These are phyloP conservation scores for Penstemon newberryi DNA, from an alignment of 257 asterid species.

Conservation along the genomic window DNA sequence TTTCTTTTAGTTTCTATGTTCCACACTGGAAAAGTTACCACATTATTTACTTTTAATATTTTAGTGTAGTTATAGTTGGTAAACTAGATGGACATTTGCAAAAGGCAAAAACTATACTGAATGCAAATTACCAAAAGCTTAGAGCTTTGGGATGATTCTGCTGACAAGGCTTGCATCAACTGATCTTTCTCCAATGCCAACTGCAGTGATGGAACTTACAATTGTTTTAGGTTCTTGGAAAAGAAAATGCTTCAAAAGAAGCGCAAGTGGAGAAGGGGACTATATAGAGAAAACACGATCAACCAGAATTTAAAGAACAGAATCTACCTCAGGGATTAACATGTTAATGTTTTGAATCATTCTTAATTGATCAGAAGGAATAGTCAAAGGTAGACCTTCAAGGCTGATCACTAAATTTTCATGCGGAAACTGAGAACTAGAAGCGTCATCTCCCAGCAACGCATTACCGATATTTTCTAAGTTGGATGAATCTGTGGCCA, in stretches of 20 bases:
- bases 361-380: slow-evolving; percentile 90
- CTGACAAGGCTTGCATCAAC: slow-evolving; percentile 69
- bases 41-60: slow-evolving; percentile 1
- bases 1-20: not conserved
- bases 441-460: slow-evolving; percentile 39
- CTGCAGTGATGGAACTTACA: slow-evolving; percentile 47
- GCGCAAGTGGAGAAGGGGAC: slow-evolving; percentile 9
- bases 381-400: slow-evolving; percentile 47
- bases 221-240: slow-evolving; percentile 26
- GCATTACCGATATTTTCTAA: slow-evolving; percentile 31
- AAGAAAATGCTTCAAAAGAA: slow-evolving; percentile 24
- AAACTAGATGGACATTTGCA: slow-evolving; percentile 15
- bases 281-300: slow-evolving; percentile 23
- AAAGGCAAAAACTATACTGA: slow-evolving; percentile 16
- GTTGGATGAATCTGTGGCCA: slow-evolving; percentile 35
- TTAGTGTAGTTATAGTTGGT: slow-evolving; percentile 11
- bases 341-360: slow-evolving; percentile 75
- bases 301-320: slow-evolving; percentile 29
- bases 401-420: slow-evolving; percentile 49
- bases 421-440: slow-evolving; percentile 46
- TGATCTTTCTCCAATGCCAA: slow-evolving; percentile 85
- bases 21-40: slow-evolving; percentile 4
- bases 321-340: slow-evolving; percentile 73
- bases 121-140: slow-evolving; percentile 65
- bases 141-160: slow-evolving; percentile 71